Percentiles rank a stretch among this genome's conserved stretches.
These are phyloP conservation scores for Vaccinium corymbosum DNA, from an alignment of 148 eudicot species.

Conservation along the genomic window DNA sequence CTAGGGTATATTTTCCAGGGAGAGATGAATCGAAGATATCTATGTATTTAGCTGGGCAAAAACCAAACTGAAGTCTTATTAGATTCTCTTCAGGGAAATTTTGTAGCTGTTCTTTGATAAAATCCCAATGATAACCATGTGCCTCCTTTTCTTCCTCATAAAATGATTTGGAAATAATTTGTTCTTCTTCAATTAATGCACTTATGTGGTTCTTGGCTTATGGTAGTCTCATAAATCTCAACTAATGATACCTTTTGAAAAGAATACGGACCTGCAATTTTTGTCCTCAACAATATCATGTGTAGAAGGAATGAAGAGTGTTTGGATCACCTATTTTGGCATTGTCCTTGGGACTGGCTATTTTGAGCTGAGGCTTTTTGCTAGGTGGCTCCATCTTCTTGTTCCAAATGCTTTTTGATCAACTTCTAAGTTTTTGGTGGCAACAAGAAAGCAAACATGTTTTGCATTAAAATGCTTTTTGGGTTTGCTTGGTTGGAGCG, in stretches of 20 bases:
- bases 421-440: background rate
- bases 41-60: background rate
- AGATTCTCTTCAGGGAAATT: background rate
- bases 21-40: background rate
- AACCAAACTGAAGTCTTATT: background rate
- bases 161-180: background rate
- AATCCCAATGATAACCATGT: background rate
- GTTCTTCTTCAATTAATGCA: background rate
- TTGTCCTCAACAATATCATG: background rate
- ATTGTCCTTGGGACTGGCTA: background rate
- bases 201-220: background rate
- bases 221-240: background rate
- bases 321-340: background rate
- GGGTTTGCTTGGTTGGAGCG: background rate
- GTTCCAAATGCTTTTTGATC: background rate
- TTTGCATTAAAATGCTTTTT: background rate
- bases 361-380: background rate
- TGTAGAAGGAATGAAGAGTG: background rate
- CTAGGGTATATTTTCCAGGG: background rate
- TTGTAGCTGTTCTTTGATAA: background rate
- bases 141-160: background rate
- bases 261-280: background rate
- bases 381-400: background rate
- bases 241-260: background rate
- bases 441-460: background rate